Evolutionary conservation across 441 rosid genomes (phyloP).

Genomic region (Mallotus repandus): DNA sequence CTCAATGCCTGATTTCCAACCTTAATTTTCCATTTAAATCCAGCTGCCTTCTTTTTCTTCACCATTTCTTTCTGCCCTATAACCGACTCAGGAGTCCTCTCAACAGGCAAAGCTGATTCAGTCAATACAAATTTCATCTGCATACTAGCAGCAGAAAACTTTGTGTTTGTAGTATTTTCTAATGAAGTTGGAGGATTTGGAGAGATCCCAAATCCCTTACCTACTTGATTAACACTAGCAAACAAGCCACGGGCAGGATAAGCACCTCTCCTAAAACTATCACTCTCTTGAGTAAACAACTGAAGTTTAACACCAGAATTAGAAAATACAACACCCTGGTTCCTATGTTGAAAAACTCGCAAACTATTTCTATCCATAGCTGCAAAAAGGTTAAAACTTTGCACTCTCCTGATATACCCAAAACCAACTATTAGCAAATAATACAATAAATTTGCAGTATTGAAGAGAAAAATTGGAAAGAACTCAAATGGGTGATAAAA

Average conservation of each 20-base stretch:
- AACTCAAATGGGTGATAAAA: conserved; percentile 8
- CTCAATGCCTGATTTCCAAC: conserved; percentile 45
- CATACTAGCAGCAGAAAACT: conserved; percentile 31
- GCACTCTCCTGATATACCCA: background rate
- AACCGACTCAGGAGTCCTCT: conserved; percentile 32
- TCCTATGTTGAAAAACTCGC: conserved; percentile 28
- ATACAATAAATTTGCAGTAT: background rate
- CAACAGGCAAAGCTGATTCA: conserved; percentile 35
- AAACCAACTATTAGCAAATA: background rate
- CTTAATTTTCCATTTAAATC: conserved; percentile 41
- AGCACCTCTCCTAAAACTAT: background rate
- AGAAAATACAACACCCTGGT: conserved; percentile 40
- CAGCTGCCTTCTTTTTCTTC: conserved; percentile 22
- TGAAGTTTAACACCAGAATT: conserved; percentile 39
- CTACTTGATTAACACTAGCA: conserved; percentile 56
- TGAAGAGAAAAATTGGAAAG: background rate
- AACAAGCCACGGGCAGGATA: conserved; percentile 35
- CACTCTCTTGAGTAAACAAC: conserved; percentile 26
- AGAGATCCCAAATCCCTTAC: conserved; percentile 44
- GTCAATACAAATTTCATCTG: conserved; percentile 31
- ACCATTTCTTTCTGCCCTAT: conserved; percentile 29
- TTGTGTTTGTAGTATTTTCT: conserved; percentile 21
- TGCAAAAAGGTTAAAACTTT: conserved; percentile 24
- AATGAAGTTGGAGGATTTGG: conserved; percentile 34
- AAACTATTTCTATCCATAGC: conserved; percentile 36